phyloP scores from a whole-genome alignment of 306 rosid species.

The Cotoneaster glaucophyllus region DNA sequence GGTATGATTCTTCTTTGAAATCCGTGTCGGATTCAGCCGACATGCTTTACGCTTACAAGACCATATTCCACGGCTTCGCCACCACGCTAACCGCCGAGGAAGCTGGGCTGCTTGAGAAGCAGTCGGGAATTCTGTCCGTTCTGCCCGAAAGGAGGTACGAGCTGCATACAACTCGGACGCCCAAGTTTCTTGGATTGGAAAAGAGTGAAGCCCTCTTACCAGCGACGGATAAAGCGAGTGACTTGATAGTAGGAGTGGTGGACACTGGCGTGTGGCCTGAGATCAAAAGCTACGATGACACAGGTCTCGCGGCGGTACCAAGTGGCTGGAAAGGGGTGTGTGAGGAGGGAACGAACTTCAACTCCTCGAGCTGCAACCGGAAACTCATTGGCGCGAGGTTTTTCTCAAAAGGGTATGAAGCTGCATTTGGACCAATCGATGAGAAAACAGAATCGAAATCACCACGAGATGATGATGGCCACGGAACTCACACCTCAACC shows the following conservation, averaged over 20 bases:
- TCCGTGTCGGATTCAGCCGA: conserved; percentile 64
- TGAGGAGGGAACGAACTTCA: conserved; percentile 58
- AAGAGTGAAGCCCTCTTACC: conserved; percentile 18
- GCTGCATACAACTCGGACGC: conserved; percentile 92
- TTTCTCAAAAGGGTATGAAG: conserved; percentile 65
- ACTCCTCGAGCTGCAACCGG: conserved; percentile 55
- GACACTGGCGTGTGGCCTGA: conserved; percentile 98
- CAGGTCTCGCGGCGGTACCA: conserved; percentile 53
- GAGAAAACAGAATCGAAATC: conserved; percentile 56
- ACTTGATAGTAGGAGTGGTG: conserved; percentile 63
- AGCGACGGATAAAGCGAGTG: conserved; percentile 19
- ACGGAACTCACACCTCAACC: conserved; percentile 87
- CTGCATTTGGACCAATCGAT: conserved; percentile 43
- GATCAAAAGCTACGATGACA: conserved; percentile 56
- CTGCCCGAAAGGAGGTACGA: conserved; percentile 57
- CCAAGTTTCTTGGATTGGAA: conserved; percentile 69
- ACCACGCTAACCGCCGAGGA: conserved; percentile 65
- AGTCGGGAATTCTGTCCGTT: conserved; percentile 55
- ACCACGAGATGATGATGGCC: conserved; percentile 85
- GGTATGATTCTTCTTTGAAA: conserved; percentile 73
- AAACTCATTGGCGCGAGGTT: conserved; percentile 83
- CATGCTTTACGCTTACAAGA: conserved; percentile 69
- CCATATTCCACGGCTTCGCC: conserved; percentile 74
- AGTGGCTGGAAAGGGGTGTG: conserved; percentile 79
- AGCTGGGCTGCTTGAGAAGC: conserved; percentile 52